Evolutionary conservation across 2,329 filamentous ascomycete genomes (phyloP).

Genomic region (Laburnicola sp.): DNA sequence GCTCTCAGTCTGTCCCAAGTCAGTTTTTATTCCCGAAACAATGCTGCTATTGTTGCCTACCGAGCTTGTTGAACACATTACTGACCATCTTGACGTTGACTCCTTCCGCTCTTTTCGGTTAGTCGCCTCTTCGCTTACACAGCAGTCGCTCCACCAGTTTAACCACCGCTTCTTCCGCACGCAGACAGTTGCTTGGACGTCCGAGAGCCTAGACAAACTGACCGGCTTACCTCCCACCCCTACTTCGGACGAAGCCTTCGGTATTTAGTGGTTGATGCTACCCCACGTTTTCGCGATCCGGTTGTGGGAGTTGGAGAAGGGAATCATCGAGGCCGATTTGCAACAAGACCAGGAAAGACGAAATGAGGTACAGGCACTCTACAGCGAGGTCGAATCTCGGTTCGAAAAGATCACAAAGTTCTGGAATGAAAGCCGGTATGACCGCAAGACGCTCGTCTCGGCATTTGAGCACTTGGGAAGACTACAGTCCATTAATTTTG

Average conservation of each 20-base stretch:
- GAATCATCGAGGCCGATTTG: conserved; percentile 4
- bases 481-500: conserved; percentile 21
- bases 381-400: conserved; percentile 1
- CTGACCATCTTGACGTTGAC: conserved; percentile 20
- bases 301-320: conserved; percentile 25
- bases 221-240: conserved; percentile 20
- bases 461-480: conserved; percentile 23
- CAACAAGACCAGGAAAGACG: conserved; percentile 9
- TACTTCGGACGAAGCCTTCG: conserved; percentile 22
- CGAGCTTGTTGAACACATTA: conserved; percentile 29
- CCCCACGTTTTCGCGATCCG: conserved; percentile 27
- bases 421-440: conserved; percentile 33
- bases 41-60: conserved; percentile 24
- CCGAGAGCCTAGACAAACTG: conserved; percentile 17
- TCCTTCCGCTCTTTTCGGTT: conserved; percentile 26
- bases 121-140: conserved; percentile 17
- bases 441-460: conserved; percentile 22
- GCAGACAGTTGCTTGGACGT: conserved; percentile 23
- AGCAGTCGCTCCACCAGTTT: conserved; percentile 23
- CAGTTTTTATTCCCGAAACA: conserved; percentile 6
- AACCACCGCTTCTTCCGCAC: conserved; percentile 28
- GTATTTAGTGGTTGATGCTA: conserved; percentile 32
- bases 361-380: not conserved
- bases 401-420: conserved; percentile 18
- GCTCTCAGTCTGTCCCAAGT: not conserved